Evolutionary conservation across 495 filamentous ascomycete species (phyloP), one percentile per base, ranked within the genome.

Genomic region (Podospora pseudocomata): DNA sequence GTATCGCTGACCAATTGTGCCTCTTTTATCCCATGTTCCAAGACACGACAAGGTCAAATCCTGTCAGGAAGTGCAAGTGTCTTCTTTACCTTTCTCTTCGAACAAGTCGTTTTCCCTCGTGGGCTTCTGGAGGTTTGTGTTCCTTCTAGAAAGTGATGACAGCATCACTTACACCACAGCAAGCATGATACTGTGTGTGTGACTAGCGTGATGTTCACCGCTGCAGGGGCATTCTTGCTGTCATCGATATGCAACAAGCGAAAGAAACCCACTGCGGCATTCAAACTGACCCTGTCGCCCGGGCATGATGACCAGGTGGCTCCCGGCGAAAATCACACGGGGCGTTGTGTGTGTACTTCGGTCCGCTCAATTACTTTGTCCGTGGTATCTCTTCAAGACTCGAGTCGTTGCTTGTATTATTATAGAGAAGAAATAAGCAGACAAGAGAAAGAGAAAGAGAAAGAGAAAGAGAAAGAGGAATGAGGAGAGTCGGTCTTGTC

Each of bases 1-100:
- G 55, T 58, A 26, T 58, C 55, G 18, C 55, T 26, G 55, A 26
- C 55, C 55, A 58, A 58, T 58, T 58, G 55, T 58, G 55, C 55
- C 55, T 58, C 23, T 20, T 26, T 19, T 7, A 0, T 58, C 55
- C 18, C 23, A 23, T 58, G 5, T 19, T 26, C 55, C 55, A 58
- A 58, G n/a, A 26, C 55, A 58, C 39, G 5, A 0, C 39, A 49
- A 18, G 39, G 54, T 4, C 16, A 56, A 19, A 58, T 49, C 39
- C n/a, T 58, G 55, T 26, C 55, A 26, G n/a, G 55, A 19, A 5
- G 16, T 5, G 54, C 54, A 57, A 26, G 54, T 57, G 54, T 26
- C 20, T 57, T 23, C 20, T 13, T 7, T 16, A 57, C 18, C 16
- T 18, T 23, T 2, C 54, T 57, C 34, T 39, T 11, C 3, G 34